Evolutionary conservation across 2,329 filamentous ascomycete genomes (phyloP).

Genomic region (Tolypocladium ophioglossoides): DNA sequence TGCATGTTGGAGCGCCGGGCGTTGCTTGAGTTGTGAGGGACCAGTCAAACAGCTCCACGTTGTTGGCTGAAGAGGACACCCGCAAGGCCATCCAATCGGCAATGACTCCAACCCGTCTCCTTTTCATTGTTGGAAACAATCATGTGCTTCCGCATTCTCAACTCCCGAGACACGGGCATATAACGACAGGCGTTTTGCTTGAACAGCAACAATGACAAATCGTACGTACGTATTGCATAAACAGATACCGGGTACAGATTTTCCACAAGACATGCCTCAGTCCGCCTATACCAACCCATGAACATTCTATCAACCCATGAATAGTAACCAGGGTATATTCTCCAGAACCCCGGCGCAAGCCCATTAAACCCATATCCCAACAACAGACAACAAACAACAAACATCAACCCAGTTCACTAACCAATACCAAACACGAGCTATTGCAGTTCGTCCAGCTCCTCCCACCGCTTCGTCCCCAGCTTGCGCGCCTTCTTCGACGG

Average conservation of each 20-base stretch:
- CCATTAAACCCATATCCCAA: background rate
- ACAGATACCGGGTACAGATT: background rate
- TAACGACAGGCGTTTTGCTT: too few species aligned
- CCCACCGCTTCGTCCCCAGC: slow-evolving; percentile 37
- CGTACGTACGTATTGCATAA: background rate
- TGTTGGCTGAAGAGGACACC: too few species aligned
- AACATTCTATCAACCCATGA: background rate
- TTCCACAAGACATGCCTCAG: background rate
- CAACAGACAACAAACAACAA: background rate
- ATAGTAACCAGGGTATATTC: background rate
- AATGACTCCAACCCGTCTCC: too few species aligned
- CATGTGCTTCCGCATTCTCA: too few species aligned
- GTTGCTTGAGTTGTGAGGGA: too few species aligned
- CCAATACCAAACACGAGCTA: background rate
- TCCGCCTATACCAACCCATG: background rate
- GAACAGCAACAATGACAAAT: background rate
- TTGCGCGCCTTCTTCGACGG: slow-evolving; percentile 42
- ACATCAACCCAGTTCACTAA: background rate
- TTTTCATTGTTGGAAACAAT: too few species aligned
- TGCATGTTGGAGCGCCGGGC: too few species aligned
- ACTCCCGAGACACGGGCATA: too few species aligned
- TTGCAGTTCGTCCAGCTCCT: slow-evolving; percentile 23
- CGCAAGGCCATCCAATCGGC: too few species aligned
- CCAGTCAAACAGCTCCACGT: too few species aligned
- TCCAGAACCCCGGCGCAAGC: background rate